These are phyloP conservation scores for Silene conica DNA, from an alignment of 148 eudicot species.

Conservation along the genomic window DNA sequence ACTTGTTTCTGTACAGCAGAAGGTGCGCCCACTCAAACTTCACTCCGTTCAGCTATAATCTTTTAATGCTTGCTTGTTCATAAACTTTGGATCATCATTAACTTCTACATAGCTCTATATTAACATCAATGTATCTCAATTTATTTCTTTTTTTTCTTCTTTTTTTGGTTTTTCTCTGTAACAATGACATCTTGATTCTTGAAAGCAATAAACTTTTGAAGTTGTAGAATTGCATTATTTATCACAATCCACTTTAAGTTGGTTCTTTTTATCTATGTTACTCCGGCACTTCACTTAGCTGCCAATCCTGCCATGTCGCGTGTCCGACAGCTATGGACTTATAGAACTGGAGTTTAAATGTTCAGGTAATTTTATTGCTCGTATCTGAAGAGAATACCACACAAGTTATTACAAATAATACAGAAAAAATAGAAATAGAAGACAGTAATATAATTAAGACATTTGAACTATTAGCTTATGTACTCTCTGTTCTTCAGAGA, in stretches of 20 bases:
- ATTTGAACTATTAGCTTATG: constrained; percentile 4
- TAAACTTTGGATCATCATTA: constrained; percentile 10
- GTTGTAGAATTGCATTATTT: neutral
- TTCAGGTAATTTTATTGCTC: neutral
- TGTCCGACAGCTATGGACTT: neutral
- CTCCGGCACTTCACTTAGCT: too few species aligned
- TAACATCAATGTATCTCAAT: constrained; percentile 13
- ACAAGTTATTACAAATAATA: neutral
- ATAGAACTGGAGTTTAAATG: neutral
- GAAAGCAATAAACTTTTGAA: constrained; percentile 20
- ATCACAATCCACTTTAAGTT: neutral
- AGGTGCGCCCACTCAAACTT: constrained; percentile 12
- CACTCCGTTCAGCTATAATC: neutral
- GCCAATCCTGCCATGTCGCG: too few species aligned
- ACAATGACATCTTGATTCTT: constrained; percentile 14
- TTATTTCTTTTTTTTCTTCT: neutral
- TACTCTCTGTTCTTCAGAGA: constrained; percentile 29
- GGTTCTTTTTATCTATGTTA: too few species aligned
- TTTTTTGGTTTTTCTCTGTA: constrained; percentile 5
- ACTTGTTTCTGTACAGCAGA: constrained; percentile 19
- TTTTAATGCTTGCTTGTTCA: neutral
- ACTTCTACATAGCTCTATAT: constrained; percentile 2
- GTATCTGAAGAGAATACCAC: neutral
- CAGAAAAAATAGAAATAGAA: neutral
- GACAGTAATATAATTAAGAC: neutral